Evolutionary conservation across 148 eudicot genomes (phyloP).

Genomic region (Salicornia ramosissima): DNA sequence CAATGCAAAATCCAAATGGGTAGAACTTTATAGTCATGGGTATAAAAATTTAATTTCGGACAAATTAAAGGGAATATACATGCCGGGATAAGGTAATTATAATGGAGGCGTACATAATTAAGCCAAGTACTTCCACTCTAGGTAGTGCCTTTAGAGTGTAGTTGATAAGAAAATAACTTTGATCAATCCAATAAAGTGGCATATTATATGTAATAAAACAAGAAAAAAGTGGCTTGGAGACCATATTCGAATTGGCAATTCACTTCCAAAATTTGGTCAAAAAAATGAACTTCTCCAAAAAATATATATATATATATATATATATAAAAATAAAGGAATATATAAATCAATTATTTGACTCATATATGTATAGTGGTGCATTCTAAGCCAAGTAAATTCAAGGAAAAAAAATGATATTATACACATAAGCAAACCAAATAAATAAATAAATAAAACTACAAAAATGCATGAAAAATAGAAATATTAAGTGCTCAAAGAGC

Average conservation of each 20-base stretch:
- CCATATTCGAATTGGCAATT: slow-evolving; percentile 21
- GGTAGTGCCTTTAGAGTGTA: no score
- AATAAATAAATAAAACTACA: not conserved
- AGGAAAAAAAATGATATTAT: not conserved
- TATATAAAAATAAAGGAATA: no score
- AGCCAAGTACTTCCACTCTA: no score
- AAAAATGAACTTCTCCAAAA: slow-evolving; percentile 9
- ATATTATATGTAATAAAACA: not conserved
- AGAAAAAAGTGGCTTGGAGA: not conserved
- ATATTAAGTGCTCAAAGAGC: not conserved
- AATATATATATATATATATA: no score
- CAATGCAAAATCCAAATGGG: no score
- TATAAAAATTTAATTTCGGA: no score
- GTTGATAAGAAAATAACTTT: not conserved
- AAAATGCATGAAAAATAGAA: not conserved
- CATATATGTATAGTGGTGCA: slow-evolving; percentile 14
- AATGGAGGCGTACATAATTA: no score
- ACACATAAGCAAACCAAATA: not conserved
- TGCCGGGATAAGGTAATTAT: no score
- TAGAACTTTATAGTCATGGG: no score
- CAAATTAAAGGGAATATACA: no score
- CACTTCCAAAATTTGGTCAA: slow-evolving; percentile 17
- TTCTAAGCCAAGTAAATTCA: slow-evolving; percentile 18
- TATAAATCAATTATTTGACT: no score
- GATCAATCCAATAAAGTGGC: not conserved